phyloP scores from a whole-genome alignment of 2,329 filamentous ascomycete genomes.

The Cryphonectria japonica region DNA sequence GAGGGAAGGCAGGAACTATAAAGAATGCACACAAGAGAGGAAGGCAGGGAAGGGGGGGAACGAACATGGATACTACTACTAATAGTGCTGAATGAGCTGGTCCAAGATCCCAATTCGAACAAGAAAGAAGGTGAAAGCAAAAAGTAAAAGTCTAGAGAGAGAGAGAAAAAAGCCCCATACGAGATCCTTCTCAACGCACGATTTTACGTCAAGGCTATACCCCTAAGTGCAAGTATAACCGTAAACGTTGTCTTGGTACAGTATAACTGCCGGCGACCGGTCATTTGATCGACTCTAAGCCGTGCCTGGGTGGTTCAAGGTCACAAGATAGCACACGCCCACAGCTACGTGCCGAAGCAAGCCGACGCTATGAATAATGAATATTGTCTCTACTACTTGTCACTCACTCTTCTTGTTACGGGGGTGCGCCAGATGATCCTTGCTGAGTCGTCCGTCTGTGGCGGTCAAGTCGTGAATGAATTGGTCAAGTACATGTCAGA shows the following conservation, averaged over 20 bases:
- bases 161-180: not conserved
- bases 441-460: not conserved
- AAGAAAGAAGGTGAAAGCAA: not conserved
- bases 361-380: slow-evolving; percentile 30
- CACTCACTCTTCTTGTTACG: not conserved
- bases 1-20: slow-evolving; percentile 20
- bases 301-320: slow-evolving; percentile 2
- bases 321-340: slow-evolving; percentile 24
- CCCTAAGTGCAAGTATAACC: slow-evolving; percentile 62
- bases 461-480: not conserved
- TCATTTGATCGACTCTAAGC: slow-evolving; percentile 15
- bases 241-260: slow-evolving; percentile 28
- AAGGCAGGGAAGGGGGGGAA: not conserved
- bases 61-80: slow-evolving; percentile 24
- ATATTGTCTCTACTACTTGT: not conserved
- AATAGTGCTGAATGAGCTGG: slow-evolving; percentile 16
- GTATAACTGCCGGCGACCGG: slow-evolving; percentile 20
- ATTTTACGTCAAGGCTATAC: slow-evolving; percentile 45
- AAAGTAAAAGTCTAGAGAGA: not conserved
- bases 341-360: slow-evolving; percentile 23
- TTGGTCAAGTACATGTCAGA: not conserved
- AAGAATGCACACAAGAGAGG: slow-evolving; percentile 1
- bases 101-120: not conserved
- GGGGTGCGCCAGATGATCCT: not conserved
- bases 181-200: not conserved